Evolutionary conservation across 345 rosid species (phyloP).

Genomic region (Raphanus sativus): DNA sequence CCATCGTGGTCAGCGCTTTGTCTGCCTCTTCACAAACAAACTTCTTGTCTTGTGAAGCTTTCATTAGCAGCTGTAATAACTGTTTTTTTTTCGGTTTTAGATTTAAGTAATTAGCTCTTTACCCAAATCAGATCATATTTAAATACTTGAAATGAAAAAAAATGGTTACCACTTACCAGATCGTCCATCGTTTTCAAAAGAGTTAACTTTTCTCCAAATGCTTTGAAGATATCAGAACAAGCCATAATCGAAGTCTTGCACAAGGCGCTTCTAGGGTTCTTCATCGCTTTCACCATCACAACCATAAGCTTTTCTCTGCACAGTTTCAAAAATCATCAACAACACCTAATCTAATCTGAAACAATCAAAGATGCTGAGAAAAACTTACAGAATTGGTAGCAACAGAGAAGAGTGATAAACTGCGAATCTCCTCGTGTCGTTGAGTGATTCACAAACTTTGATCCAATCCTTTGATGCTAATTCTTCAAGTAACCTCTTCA

Average conservation of each 20-base stretch:
- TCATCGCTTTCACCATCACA: slow-evolving; percentile 77
- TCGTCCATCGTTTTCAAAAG: slow-evolving; percentile 57
- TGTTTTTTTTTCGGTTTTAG: slow-evolving; percentile 9
- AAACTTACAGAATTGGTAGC: slow-evolving; percentile 56
- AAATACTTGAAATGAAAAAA: background rate
- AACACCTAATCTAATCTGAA: background rate
- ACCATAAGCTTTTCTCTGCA: slow-evolving; percentile 66
- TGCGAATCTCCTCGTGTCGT: slow-evolving; percentile 61
- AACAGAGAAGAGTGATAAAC: slow-evolving; percentile 63
- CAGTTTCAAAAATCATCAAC: background rate
- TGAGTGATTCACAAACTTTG: slow-evolving; percentile 65
- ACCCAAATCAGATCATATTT: background rate
- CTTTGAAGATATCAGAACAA: slow-evolving; percentile 67
- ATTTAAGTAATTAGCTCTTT: background rate
- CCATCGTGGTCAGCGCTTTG: slow-evolving; percentile 57
- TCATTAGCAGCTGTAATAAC: slow-evolving; percentile 52
- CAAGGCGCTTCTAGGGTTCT: slow-evolving; percentile 93
- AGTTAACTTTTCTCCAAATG: slow-evolving; percentile 61
- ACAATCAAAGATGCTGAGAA: background rate
- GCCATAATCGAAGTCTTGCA: slow-evolving; percentile 94
- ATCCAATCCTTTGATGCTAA: slow-evolving; percentile 80
- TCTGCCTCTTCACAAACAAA: slow-evolving; percentile 95
- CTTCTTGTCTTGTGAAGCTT: slow-evolving; percentile 91
- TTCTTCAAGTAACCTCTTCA: slow-evolving; percentile 57
- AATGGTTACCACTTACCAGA: slow-evolving; percentile 52